Base-by-base conservation (phyloP, 495 filamentous ascomycete genomes). In the Acidomyces sp. region DNA sequence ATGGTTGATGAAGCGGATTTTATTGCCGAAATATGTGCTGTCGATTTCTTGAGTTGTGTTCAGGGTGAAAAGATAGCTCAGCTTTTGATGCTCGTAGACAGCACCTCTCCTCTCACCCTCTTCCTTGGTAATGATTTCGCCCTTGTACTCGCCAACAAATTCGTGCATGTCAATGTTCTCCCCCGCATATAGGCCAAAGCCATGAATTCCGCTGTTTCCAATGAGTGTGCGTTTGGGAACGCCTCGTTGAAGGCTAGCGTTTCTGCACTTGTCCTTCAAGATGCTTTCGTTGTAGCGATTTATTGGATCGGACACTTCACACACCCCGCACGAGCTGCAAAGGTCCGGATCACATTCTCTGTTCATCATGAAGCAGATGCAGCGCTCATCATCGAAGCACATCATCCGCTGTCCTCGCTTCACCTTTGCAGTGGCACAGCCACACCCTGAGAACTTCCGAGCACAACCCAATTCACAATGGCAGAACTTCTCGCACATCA, bases 331-430 rank as follows among this genome's bases (percentile, higher is more conserved):
- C 7, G 59, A 64, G 12, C 65, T 62, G 52, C 80, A 85, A 19
- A 82, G 62, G 26, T 78, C 71, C 0, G 77, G 68, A 47, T 83
- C 80, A 48, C 80, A 85, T 56, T 85, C 80, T 4, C 80, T 68
- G 47, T 75, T 74, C 31, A 77, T 62, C 39, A 62, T 56, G 15
- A 66, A 56, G 49, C 78, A 82, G 15, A 66, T 67, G 53, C 78
- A 82, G 7, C 65, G 64, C 16, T 51, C 55, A 27, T 72, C 67
- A 37, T 44, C 60, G 39, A 36, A 44, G 46, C 76, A 80, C 1
- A 66, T 62, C 3, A 37, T n/a, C 15, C 18, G 37, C 6, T 35
- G 36, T 4, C 32, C 37, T 53, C 66, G 69, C 17, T 64, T 63
- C 1, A 56, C 54, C 1, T 63, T 63, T 12, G 38, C 21, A 13